Percentiles rank a stretch among this genome's conserved stretches.
Conservation (phyloP, 2,329 filamentous ascomycete species). For the Curvularia lunata region DNA sequence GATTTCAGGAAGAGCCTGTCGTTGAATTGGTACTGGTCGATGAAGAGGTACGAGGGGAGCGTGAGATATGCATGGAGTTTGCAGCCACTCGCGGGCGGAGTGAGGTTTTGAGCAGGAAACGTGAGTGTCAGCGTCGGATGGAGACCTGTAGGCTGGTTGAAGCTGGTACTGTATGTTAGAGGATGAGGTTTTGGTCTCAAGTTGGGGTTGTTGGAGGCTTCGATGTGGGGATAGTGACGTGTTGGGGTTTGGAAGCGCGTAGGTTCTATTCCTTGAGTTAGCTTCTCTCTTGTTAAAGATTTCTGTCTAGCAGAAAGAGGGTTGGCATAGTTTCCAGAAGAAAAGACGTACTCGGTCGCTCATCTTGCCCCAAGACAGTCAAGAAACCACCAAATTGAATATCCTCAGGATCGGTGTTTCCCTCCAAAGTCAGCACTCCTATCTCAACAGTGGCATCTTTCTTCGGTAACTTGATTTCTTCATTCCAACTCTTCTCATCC, state of each 20-base stretch:
- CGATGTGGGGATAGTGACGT: slow-evolving; percentile 69
- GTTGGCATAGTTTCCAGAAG: not conserved
- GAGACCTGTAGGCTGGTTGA: slow-evolving; percentile 76
- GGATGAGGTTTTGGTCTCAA: slow-evolving; percentile 38
- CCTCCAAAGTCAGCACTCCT: slow-evolving; percentile 74
- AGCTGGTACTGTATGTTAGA: slow-evolving; percentile 70
- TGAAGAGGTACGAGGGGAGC: slow-evolving; percentile 80
- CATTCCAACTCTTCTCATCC: slow-evolving; percentile 52
- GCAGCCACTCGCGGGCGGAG: slow-evolving; percentile 61
- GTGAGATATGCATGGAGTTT: slow-evolving; percentile 80
- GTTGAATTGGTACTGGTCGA: slow-evolving; percentile 83
- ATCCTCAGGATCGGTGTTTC: slow-evolving; percentile 71
- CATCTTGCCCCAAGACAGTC: slow-evolving; percentile 77
- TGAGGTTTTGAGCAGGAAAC: slow-evolving; percentile 60
- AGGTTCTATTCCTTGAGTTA: slow-evolving; percentile 57
- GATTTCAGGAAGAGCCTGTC: slow-evolving; percentile 79
- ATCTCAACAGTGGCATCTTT: slow-evolving; percentile 72
- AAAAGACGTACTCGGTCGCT: slow-evolving; percentile 62
- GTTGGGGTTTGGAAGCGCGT: slow-evolving; percentile 87
- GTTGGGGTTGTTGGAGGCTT: slow-evolving; percentile 8
- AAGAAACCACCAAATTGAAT: slow-evolving; percentile 79
- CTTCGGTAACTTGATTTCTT: slow-evolving; percentile 46
- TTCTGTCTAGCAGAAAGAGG: not conserved
- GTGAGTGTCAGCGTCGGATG: slow-evolving; percentile 83
- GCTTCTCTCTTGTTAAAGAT: not conserved